phyloP scores from a whole-genome alignment of 192 early-diverging fungal species.

The Rhizophagus clarus region DNA sequence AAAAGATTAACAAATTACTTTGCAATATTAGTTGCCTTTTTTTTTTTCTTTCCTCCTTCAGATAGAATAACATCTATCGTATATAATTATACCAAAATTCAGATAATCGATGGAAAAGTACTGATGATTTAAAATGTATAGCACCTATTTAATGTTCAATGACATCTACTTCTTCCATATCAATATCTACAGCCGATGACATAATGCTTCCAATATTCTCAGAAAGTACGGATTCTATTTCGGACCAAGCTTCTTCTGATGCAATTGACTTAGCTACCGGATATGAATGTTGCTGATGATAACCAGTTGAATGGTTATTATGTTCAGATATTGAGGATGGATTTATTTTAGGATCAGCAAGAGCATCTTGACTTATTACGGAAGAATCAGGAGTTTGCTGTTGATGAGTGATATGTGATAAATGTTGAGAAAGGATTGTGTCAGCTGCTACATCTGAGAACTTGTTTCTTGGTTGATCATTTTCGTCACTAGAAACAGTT shows the following conservation, averaged over 20 bases:
- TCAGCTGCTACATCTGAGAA: neutral
- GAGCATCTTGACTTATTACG: neutral
- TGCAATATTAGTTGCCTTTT: too few species aligned
- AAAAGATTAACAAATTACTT: too few species aligned
- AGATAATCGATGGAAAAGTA: too few species aligned
- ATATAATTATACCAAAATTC: too few species aligned
- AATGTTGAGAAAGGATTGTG: slow-evolving; percentile 4
- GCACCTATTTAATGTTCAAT: neutral
- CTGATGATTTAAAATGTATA: too few species aligned
- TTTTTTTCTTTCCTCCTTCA: too few species aligned
- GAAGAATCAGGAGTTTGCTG: neutral
- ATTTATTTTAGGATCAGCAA: neutral
- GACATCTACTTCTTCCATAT: slow-evolving; percentile 8
- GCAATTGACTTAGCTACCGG: neutral
- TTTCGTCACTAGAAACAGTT: neutral
- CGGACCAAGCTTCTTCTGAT: slow-evolving; percentile 19
- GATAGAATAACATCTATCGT: too few species aligned
- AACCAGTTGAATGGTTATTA: neutral
- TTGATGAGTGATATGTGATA: neutral
- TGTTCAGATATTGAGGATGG: neutral
- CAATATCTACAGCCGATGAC: slow-evolving; percentile 19
- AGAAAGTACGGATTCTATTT: slow-evolving; percentile 1
- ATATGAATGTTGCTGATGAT: neutral
- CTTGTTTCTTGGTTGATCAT: neutral
- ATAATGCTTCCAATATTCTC: slow-evolving; percentile 18